Base-by-base conservation (phyloP, 1,139 yeast genomes). In the Protomyces lactucae-debilis region DNA sequence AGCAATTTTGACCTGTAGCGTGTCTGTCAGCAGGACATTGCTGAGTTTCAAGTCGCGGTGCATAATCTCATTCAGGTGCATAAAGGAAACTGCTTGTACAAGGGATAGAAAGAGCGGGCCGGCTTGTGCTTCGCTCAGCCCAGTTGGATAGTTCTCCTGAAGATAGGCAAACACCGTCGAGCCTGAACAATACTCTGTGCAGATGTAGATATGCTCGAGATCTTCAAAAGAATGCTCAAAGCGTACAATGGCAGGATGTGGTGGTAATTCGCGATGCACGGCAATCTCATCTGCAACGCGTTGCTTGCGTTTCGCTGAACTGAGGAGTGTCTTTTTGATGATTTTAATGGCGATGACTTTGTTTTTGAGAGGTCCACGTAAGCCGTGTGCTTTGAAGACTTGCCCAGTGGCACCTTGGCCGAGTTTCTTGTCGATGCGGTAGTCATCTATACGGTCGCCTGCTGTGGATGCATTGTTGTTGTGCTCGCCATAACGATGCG, bases 141-240 rank as follows among this genome's bases (percentile, higher is more conserved):
- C 65, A 6, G 63, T 55, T 10, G 55, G 60, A 23, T 60, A 35
- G 37, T 54, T 57, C 23, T 52, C 57, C 35, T 46, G 64, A 10
- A 54, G 39, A 48, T 55, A 64, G 36, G 45, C 39, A 23, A 57
- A 64, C n/a, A 93, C 80, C 5, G 97, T 87, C 71, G 71, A 75
- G 74, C 91, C 88, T 56, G 96, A 93, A 77, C 99, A 93, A 69
- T 93, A 91, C 75, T 95, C 99, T 67, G 93, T 81, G 69, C 95
- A 79, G 67, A 93, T 92, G 76, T 93, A 93, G 57, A 93, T 98
- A 73, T 92, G 92, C 67, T 85, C 84, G 72, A 90, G 95, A 76
- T 91, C 98, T 77, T 92, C 98, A 73, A 92, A 92, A 77, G 97
- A 91, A 74, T 93, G 98, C 66, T 89, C 82, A 71, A 92, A 93